Base-by-base conservation (phyloP, 257 asterid genomes). In the Nicotiana tabacum region DNA sequence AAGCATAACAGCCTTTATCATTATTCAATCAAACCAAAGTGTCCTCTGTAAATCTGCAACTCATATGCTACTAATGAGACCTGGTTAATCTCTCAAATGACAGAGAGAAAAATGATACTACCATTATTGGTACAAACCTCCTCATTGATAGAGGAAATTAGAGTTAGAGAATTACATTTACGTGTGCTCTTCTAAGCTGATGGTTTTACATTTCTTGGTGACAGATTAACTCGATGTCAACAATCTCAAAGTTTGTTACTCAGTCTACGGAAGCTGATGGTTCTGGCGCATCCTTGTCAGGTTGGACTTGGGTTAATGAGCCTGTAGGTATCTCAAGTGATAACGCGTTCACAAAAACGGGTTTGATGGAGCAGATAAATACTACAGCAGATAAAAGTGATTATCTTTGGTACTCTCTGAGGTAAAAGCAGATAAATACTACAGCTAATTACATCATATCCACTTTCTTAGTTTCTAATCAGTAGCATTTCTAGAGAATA, bases 361-460 rank as follows among this genome's bases (percentile, higher is more conserved):
- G 96, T 57, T 82, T 95, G 53, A 74, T 86, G 48, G 99, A 95
- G 78, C 99, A 95, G 88, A 95, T 95, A 85, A 94, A 91, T 82
- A 95, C 96, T 0, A 92, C 98, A 64, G 94, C 94, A 78, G 98
- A 94, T 85, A 87, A 78, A 84, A 95, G 97, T 82, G 98, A 94
- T 83, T 91, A 91, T 82, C 88, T 94, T 61, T 94, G 98, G 99
- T 95, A 95, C 85, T 92, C 99, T 27, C 13, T 78, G 79, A 91
- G 98, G 99, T 95, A 91, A 17, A 48, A 65, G 30, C 46, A 51
- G 39, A 1, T 13, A 27, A 4, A 76, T 17, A 29, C 16, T 74
- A 24, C 9, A 70, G 57, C 58, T 5, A 2, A 43, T 70, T 69
- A 24, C 56, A 69, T 69, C 33, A 69, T 32, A 0, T 69, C 33